Evolutionary conservation across 495 filamentous ascomycete genomes (phyloP).

Genomic region (Trichoderma gamsii): DNA sequence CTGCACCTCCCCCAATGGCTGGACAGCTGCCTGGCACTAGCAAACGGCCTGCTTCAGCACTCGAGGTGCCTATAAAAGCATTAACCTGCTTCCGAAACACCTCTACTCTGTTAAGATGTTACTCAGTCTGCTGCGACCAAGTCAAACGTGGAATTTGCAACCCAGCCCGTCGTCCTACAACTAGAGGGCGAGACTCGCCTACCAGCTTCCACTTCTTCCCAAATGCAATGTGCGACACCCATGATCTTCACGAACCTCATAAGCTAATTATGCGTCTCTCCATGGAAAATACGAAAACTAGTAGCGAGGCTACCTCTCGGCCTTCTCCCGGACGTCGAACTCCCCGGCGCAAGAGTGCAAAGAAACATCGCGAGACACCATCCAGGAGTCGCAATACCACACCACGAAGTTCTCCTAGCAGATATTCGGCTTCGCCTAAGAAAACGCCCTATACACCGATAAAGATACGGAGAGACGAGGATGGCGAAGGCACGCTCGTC

Average conservation of each 20-base stretch:
- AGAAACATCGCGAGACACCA: not conserved
- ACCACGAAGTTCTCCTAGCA: not conserved
- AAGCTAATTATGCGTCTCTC: not conserved
- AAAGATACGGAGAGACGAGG: not conserved
- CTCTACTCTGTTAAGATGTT: too few relatives aligned
- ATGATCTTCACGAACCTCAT: not conserved
- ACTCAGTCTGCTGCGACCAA: too few relatives aligned
- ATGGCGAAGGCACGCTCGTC: not conserved
- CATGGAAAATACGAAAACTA: not conserved
- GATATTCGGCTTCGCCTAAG: not conserved
- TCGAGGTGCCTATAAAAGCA: not conserved
- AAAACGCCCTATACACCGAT: not conserved
- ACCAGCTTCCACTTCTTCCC: too few relatives aligned
- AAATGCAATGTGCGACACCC: too few relatives aligned
- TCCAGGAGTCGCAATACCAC: not conserved
- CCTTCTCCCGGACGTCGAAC: not conserved
- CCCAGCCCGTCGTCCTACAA: too few relatives aligned
- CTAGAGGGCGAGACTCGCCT: too few relatives aligned
- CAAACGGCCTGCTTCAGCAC: not conserved
- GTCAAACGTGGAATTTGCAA: too few relatives aligned
- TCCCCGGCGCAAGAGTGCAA: not conserved
- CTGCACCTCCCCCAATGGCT: not conserved
- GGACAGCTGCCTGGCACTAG: not conserved
- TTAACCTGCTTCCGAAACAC: too few relatives aligned
- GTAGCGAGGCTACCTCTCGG: not conserved